Percentiles rank a stretch among this genome's conserved stretches.
phyloP scores from a whole-genome alignment of 306 rosid genomes.

The Castanea mollissima region DNA sequence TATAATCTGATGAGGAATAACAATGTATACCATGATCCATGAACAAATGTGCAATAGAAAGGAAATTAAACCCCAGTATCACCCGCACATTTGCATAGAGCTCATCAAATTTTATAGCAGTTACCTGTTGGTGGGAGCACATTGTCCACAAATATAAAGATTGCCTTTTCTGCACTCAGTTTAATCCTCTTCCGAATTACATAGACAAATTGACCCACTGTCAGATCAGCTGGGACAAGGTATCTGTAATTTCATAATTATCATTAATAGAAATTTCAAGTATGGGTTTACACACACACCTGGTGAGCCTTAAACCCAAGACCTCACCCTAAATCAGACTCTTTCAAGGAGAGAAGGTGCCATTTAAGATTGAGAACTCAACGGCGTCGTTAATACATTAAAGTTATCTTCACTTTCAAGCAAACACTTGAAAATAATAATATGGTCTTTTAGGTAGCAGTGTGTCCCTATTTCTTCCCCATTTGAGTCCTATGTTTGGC shows the following conservation, averaged over 20 bases:
- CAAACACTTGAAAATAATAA: not conserved
- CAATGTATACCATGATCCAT: not conserved
- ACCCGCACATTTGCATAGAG: not conserved
- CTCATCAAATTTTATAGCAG: not conserved
- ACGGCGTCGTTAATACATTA: not conserved
- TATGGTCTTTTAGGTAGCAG: not conserved
- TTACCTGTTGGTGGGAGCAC: constrained; percentile 8
- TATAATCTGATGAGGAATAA: not conserved
- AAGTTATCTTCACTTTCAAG: not conserved
- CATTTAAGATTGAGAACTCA: too few relatives aligned
- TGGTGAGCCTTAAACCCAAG: too few relatives aligned
- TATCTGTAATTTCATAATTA: not conserved
- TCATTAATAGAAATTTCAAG: not conserved
- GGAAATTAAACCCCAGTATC: not conserved
- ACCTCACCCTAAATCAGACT: too few relatives aligned
- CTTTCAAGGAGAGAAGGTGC: too few relatives aligned
- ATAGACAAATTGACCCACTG: not conserved
- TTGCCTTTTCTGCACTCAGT: not conserved
- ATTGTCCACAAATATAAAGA: constrained; percentile 6
- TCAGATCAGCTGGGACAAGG: constrained; percentile 19
- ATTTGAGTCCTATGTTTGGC: not conserved
- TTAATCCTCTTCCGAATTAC: not conserved
- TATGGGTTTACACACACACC: too few relatives aligned
- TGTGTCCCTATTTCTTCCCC: not conserved
- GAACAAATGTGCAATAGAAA: not conserved